These are phyloP conservation scores for Diaporthe caulivora DNA, from an alignment of 2,329 filamentous ascomycete genomes.

Conservation along the genomic window DNA sequence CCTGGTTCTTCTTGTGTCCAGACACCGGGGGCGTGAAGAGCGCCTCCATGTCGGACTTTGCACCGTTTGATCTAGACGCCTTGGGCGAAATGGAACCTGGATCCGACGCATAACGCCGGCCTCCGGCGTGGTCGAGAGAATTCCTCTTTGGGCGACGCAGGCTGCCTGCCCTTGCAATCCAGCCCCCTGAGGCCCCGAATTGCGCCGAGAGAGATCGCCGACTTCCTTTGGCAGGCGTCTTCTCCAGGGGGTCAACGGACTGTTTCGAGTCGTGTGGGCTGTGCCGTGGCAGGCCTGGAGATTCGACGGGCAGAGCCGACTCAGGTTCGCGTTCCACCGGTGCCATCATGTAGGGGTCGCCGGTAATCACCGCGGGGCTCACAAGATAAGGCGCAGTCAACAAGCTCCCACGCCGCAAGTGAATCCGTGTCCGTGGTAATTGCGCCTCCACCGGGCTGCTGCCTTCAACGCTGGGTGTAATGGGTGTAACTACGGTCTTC, in stretches of 20 bases:
- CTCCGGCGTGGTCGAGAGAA: constrained; percentile 55
- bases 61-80: constrained; percentile 41
- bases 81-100: constrained; percentile 54
- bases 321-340: constrained; percentile 33
- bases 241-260: constrained; percentile 48
- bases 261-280: constrained; percentile 32
- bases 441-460: constrained; percentile 50
- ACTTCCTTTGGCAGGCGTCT: constrained; percentile 58
- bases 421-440: constrained; percentile 49
- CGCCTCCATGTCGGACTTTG: constrained; percentile 46
- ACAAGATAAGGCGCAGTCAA: constrained; percentile 52
- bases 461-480: constrained; percentile 44
- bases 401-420: constrained; percentile 43
- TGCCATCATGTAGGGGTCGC: constrained; percentile 31
- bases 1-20: constrained; percentile 45
- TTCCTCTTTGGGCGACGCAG: constrained; percentile 67
- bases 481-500: constrained; percentile 39
- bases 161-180: constrained; percentile 69
- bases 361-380: constrained; percentile 47
- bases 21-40: constrained; percentile 44
- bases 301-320: constrained; percentile 27
- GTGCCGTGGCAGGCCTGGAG: constrained; percentile 27
- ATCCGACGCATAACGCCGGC: constrained; percentile 67
- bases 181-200: constrained; percentile 67
- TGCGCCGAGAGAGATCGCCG: constrained; percentile 71